Evolutionary conservation across 805 yeast species (phyloP).

Genomic region (Lachancea quebecensis): DNA sequence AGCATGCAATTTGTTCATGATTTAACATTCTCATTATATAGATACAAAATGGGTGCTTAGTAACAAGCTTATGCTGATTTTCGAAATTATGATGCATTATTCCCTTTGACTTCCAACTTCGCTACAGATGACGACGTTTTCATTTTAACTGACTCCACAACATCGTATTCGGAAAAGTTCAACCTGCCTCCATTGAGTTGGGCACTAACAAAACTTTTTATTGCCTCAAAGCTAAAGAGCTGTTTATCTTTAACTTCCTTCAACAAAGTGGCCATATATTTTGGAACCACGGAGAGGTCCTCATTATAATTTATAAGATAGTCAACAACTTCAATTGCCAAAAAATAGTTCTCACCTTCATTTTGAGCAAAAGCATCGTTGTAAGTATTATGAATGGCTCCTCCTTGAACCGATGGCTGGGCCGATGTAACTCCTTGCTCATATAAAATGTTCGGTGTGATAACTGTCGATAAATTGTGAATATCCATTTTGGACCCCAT

Average conservation of each 20-base stretch:
- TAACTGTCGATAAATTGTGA: constrained; percentile 89
- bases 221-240: constrained; percentile 13
- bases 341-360: constrained; percentile 66
- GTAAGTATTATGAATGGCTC: constrained; percentile 24
- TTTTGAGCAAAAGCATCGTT: constrained; percentile 36
- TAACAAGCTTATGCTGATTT: background rate
- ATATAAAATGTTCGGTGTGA: constrained; percentile 85
- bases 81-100: background rate
- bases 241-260: constrained; percentile 26
- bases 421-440: constrained; percentile 37
- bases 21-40: background rate
- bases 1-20: constrained; percentile 4
- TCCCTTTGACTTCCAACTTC: constrained; percentile 13
- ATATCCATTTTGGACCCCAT: constrained; percentile 93
- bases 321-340: constrained; percentile 87
- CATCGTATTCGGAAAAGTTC: constrained; percentile 25
- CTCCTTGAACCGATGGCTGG: constrained; percentile 19
- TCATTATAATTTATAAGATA: constrained; percentile 75
- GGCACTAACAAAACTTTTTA: constrained; percentile 14
- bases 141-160: constrained; percentile 18
- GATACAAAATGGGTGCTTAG: constrained; percentile 2
- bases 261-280: constrained; percentile 47
- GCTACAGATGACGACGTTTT: constrained; percentile 24
- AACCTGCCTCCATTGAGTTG: constrained; percentile 12
- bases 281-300: constrained; percentile 71